Percentiles rank a stretch among this genome's conserved stretches.
Conservation (phyloP, 179 eudicot genomes). For the Gypsophila paniculata region DNA sequence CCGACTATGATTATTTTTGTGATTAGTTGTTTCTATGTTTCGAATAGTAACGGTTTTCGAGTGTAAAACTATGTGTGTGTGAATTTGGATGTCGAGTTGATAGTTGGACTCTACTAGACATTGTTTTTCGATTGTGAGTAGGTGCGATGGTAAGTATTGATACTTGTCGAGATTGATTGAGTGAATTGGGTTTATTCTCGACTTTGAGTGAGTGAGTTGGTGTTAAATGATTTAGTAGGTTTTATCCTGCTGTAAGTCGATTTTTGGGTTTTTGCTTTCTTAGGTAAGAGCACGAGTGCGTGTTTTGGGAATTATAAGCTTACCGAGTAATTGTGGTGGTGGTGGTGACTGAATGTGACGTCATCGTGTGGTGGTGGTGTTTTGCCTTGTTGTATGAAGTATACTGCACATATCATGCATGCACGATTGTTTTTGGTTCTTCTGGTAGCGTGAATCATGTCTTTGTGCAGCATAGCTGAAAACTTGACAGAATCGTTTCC, state of each 20-base stretch:
- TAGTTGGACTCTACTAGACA: not conserved
- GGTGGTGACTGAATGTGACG: too few relatives aligned
- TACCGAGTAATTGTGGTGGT: not conserved
- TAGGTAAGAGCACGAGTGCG: not conserved
- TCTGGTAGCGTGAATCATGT: not conserved
- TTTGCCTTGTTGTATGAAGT: not conserved
- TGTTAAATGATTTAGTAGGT: not conserved
- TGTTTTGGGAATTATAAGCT: not conserved
- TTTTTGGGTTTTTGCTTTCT: not conserved
- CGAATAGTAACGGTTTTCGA: not conserved
- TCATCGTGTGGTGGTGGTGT: not conserved
- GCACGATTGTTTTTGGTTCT: not conserved
- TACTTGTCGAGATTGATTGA: not conserved
- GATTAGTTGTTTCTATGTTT: not conserved
- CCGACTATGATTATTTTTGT: not conserved
- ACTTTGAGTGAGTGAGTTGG: not conserved
- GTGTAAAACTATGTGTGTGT: not conserved
- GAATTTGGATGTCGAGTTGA: slow-evolving; percentile 3
- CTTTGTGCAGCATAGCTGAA: not conserved
- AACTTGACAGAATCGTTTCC: not conserved
- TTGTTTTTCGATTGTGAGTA: not conserved
- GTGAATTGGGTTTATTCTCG: not conserved
- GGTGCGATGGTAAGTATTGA: too few relatives aligned
- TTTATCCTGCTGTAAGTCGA: not conserved
- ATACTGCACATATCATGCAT: slow-evolving; percentile 4